Evolutionary conservation across 2,329 filamentous ascomycete species (phyloP).

Genomic region (Rutstroemia sydowiana): DNA sequence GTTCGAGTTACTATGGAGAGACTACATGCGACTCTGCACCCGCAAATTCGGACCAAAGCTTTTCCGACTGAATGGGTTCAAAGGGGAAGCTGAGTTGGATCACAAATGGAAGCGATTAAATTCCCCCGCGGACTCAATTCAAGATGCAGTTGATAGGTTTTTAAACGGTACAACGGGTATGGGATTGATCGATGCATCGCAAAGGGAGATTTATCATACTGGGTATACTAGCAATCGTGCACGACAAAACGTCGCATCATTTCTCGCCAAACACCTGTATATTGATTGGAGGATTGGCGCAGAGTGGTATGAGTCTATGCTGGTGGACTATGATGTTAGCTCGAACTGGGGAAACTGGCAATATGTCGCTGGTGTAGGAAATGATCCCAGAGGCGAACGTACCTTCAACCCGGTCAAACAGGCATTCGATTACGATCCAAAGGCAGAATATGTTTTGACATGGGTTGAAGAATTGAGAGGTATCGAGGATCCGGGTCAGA

Average conservation of each 20-base stretch:
- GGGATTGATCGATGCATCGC: constrained; percentile 69
- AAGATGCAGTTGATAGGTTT: constrained; percentile 48
- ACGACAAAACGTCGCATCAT: constrained; percentile 69
- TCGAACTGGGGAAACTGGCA: constrained; percentile 82
- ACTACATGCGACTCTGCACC: constrained; percentile 73
- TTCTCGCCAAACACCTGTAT: constrained; percentile 62
- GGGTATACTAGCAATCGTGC: constrained; percentile 74
- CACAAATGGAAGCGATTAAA: constrained; percentile 15
- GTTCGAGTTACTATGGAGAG: constrained; percentile 69
- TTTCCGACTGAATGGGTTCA: constrained; percentile 59
- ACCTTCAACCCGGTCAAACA: constrained; percentile 81
- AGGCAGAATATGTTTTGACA: constrained; percentile 61
- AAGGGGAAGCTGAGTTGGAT: constrained; percentile 34
- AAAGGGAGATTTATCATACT: constrained; percentile 66
- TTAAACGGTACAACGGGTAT: constrained; percentile 64
- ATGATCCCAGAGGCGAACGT: constrained; percentile 62
- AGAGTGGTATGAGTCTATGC: constrained; percentile 72
- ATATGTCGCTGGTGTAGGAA: constrained; percentile 72
- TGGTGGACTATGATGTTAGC: constrained; percentile 69
- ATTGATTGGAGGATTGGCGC: constrained; percentile 77
- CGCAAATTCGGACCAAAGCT: constrained; percentile 60
- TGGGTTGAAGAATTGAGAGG: constrained; percentile 64
- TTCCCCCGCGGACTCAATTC: constrained; percentile 36
- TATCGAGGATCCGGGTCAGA: constrained; percentile 39
- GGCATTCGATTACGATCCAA: constrained; percentile 66